Base-by-base conservation (phyloP, 2,329 filamentous ascomycete genomes). In the Pseudodiploospora longispora region DNA sequence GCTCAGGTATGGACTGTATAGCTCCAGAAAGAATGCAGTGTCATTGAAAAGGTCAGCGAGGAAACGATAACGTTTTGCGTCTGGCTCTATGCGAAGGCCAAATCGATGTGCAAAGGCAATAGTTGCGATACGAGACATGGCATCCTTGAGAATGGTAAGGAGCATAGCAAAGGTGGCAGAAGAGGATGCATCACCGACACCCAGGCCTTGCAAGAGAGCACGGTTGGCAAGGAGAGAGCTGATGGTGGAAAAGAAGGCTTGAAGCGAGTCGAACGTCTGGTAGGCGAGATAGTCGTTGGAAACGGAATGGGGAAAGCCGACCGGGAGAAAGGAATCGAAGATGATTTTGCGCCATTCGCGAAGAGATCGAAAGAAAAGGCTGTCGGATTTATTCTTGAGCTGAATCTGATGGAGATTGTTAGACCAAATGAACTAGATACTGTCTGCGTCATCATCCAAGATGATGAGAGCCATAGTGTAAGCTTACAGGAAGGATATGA, bases 41-140 rank as follows among this genome's bases (percentile, higher is more conserved):
- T 95, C 89, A 63, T 95, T 95, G 68, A 95, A 85, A 19, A 95
- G 69, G 59, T 95, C 89, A 4, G 89, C 89, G 3, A 90, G 77
- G 40, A 95, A 83, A 10, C 89, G 83, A 64, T 90, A 95, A 62
- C 79, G 83, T 63, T 96, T 96, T 69, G 87, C 91, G 60, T 96
- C 89, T 2, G 88, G 87, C 62, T 94, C 88, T 39, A 95, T 83
- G 30, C 85, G 78, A 38, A 85, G 85, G 33, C 89, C 88, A 47
- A 91, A 81, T 36, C 80, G 76, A 61, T 94, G 83, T 1, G 89
- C 90, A 61, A 95, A 95, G 7, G 87, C 64, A 48, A 95, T 95
- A 0, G 89, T 95, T 1, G 87, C 86, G 28, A 95, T 67, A 6
- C 88, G 80, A 6, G 87, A 88, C 48, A 85, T 83, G 41, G 82